Evolutionary conservation across 768 basidiomycete species (phyloP), one percentile per base, ranked within the genome.

Genomic region (Serendipita sp.): DNA sequence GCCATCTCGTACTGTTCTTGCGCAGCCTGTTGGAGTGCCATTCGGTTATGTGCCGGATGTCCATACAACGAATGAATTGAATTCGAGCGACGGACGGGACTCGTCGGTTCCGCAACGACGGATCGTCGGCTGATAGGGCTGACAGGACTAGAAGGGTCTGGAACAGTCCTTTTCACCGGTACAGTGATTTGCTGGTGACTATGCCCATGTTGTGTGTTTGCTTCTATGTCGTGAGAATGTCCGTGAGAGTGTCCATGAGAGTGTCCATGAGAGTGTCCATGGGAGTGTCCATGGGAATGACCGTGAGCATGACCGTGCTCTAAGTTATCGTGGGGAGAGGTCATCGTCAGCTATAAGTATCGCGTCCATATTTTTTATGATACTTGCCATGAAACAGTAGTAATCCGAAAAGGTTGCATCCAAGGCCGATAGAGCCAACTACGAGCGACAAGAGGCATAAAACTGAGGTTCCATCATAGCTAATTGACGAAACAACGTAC

Each of bases 381-480:
- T 45, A 69, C 83, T 68, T 68, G 89, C 94, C 96, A 70, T 94
- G 93, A 80, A 98, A 98, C 56, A 99, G 77, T 78, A 95, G 88
- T 41, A 99, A 75, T 7, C 96, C 96, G 51, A 97, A 81, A 30
- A 98, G 79, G 70, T 99, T 99, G 24, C 92, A 96, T 0, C 86
- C 83, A 11, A 99, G 76, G 44, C 96, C 96, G 11, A 92, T 78
- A 32, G 83, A 83, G 5, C 96, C 96, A 30, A 99, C 96, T 60
- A 35, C 24, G 8, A 11, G 35, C 16, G 32, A 10, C 32, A 30
- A 60, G 56, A n/a, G 16, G 48, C 16, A 41, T 41, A 41, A 41
- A 13, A 5, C 13, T 13, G 38, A 41, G 5, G 38, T 41, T 7
- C 13, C n/a, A n/a, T 1, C 48, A 51, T 1, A 8, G 7, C 16